Percentiles rank a stretch among this genome's conserved stretches.
These are phyloP conservation scores for Agapanthus africanus DNA, from an alignment of 106 monocot species.

Conservation along the genomic window DNA sequence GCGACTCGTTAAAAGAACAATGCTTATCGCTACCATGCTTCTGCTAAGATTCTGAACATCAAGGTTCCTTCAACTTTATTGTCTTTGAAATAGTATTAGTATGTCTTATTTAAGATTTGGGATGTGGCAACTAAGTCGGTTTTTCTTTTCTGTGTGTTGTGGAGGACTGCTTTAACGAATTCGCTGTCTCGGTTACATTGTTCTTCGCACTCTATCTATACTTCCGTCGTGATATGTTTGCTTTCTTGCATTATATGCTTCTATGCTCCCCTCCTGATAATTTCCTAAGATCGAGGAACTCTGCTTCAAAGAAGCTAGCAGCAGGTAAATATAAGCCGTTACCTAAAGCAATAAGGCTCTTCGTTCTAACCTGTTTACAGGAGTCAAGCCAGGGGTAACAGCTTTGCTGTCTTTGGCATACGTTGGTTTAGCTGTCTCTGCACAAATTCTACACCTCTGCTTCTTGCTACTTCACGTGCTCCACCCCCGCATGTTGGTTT, in stretches of 20 bases:
- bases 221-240: not conserved
- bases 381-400: not conserved
- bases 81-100: not conserved
- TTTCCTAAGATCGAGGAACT: not conserved
- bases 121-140: not conserved
- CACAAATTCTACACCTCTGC: not conserved
- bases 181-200: not conserved
- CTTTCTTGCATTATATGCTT: not conserved
- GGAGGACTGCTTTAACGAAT: not conserved
- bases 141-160: constrained; percentile 3
- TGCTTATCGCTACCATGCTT: constrained; percentile 17
- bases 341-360: not conserved
- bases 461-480: not conserved
- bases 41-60: constrained; percentile 26
- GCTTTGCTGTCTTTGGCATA: not conserved
- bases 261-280: not conserved
- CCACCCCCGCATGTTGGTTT: not conserved
- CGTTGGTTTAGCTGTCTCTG: not conserved
- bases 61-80: constrained; percentile 9
- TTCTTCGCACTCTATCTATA: constrained; percentile 2
- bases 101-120: not conserved
- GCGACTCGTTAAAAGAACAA: constrained; percentile 17
- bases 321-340: constrained; percentile 3
- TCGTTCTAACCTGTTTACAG: not conserved
- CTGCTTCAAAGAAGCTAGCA: not conserved